Conservation (phyloP, 2,329 filamentous ascomycete species). For the Phialocephala subalpina region DNA sequence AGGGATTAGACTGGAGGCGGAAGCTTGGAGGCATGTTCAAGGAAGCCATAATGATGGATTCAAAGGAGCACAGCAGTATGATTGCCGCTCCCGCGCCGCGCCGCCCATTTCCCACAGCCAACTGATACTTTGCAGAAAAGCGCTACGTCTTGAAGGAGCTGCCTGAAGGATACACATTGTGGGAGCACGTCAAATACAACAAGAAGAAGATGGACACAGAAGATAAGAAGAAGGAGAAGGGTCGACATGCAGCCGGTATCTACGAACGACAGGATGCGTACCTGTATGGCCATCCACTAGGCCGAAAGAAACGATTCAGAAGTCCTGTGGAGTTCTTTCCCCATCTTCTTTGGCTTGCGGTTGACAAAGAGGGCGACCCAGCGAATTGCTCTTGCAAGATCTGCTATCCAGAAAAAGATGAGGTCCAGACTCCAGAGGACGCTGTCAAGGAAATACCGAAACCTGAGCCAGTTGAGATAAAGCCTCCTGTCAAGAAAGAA, state of each 20-base stretch:
- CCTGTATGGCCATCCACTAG: slow-evolving; percentile 65
- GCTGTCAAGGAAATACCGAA: slow-evolving; percentile 30
- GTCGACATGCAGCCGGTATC: slow-evolving; percentile 51
- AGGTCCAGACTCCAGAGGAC: slow-evolving; percentile 27
- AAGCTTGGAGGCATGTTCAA: slow-evolving; percentile 67
- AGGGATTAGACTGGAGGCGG: slow-evolving; percentile 63
- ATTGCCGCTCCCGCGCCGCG: neutral
- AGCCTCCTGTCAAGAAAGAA: neutral
- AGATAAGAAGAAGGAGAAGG: slow-evolving; percentile 50
- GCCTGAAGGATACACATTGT: slow-evolving; percentile 64
- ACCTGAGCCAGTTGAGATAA: slow-evolving; percentile 5
- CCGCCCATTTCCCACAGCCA: neutral
- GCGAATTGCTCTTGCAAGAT: slow-evolving; percentile 65
- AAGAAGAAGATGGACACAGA: slow-evolving; percentile 49
- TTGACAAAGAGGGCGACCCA: slow-evolving; percentile 57
- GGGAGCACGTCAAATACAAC: slow-evolving; percentile 63
- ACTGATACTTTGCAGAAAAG: slow-evolving; percentile 40
- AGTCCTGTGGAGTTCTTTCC: slow-evolving; percentile 68
- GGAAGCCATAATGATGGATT: slow-evolving; percentile 52
- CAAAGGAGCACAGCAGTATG: slow-evolving; percentile 33
- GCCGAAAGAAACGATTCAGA: slow-evolving; percentile 63
- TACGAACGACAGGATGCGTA: slow-evolving; percentile 66
- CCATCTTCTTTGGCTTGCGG: slow-evolving; percentile 63
- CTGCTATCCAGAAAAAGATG: slow-evolving; percentile 61
- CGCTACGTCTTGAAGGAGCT: slow-evolving; percentile 60